Percentiles rank a stretch among this genome's conserved stretches.
These are phyloP conservation scores for Quercus dentata DNA, from an alignment of 306 rosid species.

Conservation along the genomic window DNA sequence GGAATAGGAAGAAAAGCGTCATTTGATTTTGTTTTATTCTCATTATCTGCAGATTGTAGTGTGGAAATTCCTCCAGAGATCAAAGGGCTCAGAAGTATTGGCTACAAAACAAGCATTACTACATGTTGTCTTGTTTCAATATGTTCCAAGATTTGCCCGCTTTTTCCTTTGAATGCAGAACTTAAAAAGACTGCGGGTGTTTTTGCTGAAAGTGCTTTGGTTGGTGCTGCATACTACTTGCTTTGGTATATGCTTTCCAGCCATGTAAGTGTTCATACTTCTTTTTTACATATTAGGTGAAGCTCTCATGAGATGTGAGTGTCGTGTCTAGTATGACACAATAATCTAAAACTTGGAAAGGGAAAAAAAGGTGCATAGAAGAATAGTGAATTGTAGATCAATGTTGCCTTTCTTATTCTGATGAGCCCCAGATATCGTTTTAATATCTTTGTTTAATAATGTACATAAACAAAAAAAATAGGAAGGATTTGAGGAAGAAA, in stretches of 20 bases:
- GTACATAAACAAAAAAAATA: neutral
- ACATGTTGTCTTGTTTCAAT: slow-evolving; percentile 58
- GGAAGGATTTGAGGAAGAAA: neutral
- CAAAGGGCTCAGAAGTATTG: slow-evolving; percentile 52
- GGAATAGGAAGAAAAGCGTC: neutral
- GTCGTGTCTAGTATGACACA: neutral
- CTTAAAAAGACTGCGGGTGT: slow-evolving; percentile 87
- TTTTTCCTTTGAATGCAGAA: slow-evolving; percentile 75
- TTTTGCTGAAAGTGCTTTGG: slow-evolving; percentile 79
- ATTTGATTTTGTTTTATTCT: neutral
- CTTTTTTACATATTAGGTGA: neutral
- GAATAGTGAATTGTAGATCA: neutral
- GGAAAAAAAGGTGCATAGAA: neutral
- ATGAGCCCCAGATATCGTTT: neutral
- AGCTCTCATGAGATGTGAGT: neutral
- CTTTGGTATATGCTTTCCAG: slow-evolving; percentile 82
- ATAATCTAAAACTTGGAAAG: too few relatives aligned
- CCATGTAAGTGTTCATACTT: slow-evolving; percentile 53
- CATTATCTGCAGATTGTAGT: slow-evolving; percentile 56
- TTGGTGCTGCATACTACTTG: slow-evolving; percentile 83
- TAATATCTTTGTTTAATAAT: neutral
- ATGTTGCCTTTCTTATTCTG: neutral
- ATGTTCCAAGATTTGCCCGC: slow-evolving; percentile 71
- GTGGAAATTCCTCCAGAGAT: slow-evolving; percentile 45
- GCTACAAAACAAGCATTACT: slow-evolving; percentile 64